Percentiles rank a stretch among this genome's conserved stretches.
Evolutionary conservation across 192 early-diverging fungal species (phyloP).

Genomic region (Glomus cerebriforme): DNA sequence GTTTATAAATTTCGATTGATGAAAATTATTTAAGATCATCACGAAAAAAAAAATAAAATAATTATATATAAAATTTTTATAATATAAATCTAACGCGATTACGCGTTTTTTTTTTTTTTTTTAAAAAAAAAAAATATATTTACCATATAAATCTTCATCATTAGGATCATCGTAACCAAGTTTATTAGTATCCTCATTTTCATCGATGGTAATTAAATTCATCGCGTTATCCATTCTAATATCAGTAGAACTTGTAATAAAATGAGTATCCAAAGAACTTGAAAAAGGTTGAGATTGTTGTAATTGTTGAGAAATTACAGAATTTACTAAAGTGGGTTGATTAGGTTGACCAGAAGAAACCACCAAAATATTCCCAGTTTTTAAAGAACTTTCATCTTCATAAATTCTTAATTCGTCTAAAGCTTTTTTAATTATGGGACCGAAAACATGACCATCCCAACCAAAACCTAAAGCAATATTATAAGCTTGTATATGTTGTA

Average conservation of each 20-base stretch:
- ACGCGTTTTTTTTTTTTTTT: too few species aligned
- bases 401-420: conserved; percentile 25
- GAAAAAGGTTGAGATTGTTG: background rate
- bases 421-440: conserved; percentile 28
- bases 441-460: conserved; percentile 22
- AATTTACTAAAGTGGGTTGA: background rate
- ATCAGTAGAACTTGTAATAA: background rate
- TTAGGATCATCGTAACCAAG: background rate
- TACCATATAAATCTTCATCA: background rate
- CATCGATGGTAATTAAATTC: background rate
- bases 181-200: background rate
- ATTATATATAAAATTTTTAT: background rate
- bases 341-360: background rate
- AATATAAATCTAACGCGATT: too few species aligned
- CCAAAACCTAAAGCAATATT: conserved; percentile 24
- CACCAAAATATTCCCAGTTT: background rate
- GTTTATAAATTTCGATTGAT: background rate
- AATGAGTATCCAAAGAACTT: background rate
- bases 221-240: background rate
- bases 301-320: background rate
- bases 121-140: too few species aligned
- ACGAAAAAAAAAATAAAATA: background rate
- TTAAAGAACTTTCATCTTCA: conserved; percentile 1
- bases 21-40: background rate
- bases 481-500: conserved; percentile 32